phyloP scores from a whole-genome alignment of 345 rosid genomes.

The Aquilaria sinensis region DNA sequence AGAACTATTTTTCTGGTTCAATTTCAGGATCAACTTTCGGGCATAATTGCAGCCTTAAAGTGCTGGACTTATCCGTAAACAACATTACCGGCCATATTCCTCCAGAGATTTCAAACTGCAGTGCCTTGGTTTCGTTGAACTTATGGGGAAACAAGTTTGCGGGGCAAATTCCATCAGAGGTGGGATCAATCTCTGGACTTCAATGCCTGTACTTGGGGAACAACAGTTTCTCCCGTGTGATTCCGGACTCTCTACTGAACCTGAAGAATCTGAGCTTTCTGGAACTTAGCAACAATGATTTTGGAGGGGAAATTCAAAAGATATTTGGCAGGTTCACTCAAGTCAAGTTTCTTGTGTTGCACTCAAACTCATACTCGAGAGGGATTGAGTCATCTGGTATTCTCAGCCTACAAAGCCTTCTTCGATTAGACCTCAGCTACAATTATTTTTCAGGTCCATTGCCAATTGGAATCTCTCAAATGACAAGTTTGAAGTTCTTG shows the following conservation, averaged over 20 bases:
- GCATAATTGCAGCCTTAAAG: conserved; percentile 41
- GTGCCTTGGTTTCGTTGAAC: conserved; percentile 37
- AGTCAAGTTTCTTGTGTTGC: conserved; percentile 55
- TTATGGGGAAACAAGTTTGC: conserved; percentile 63
- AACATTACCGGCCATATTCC: conserved; percentile 44
- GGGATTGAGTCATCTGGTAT: conserved; percentile 67
- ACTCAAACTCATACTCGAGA: conserved; percentile 49
- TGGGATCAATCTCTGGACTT: conserved; percentile 58
- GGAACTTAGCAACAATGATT: conserved; percentile 68
- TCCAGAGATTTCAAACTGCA: conserved; percentile 50
- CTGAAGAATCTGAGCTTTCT: conserved; percentile 46
- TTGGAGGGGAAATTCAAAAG: conserved; percentile 57
- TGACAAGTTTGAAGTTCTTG: conserved; percentile 57
- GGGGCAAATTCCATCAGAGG: conserved; percentile 51
- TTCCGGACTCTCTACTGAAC: conserved; percentile 63
- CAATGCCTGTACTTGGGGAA: conserved; percentile 62
- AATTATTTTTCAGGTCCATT: conserved; percentile 68
- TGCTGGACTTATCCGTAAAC: conserved; percentile 60
- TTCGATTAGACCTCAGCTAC: conserved; percentile 65
- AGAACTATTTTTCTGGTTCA: conserved; percentile 43
- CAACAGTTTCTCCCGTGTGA: conserved; percentile 43
- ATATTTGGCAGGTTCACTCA: conserved; percentile 66
- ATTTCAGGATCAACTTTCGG: conserved; percentile 36
- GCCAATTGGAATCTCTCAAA: conserved; percentile 50
- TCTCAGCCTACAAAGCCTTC: conserved; percentile 44